Evolutionary conservation across 495 filamentous ascomycete genomes (phyloP).

Genomic region (Talaromyces borbonicus): DNA sequence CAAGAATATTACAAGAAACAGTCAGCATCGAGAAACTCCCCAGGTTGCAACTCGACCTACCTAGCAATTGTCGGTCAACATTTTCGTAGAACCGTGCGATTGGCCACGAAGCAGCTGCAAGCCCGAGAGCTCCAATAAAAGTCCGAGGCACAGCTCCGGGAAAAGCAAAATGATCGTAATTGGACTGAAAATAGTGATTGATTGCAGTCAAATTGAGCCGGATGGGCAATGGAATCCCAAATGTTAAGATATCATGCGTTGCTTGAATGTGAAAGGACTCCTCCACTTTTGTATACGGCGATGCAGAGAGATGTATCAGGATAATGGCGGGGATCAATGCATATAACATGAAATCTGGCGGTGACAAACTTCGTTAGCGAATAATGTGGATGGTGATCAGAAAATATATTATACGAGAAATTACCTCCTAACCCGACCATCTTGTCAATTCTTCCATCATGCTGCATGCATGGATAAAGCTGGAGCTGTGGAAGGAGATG

Average conservation of each 20-base stretch:
- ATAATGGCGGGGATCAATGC: constrained; percentile 56
- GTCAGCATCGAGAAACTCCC: not conserved
- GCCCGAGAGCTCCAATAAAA: constrained; percentile 67
- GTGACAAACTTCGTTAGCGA: not conserved
- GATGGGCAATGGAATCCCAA: constrained; percentile 53
- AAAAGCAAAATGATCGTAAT: constrained; percentile 89
- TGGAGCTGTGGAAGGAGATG: too few relatives aligned
- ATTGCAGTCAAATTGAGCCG: constrained; percentile 24
- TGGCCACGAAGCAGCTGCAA: constrained; percentile 61
- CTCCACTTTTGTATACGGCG: constrained; percentile 97
- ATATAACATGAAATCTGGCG: constrained; percentile 28
- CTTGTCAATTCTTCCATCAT: not conserved
- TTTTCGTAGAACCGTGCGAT: constrained; percentile 36
- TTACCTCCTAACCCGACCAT: constrained; percentile 3
- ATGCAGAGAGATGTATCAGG: constrained; percentile 61
- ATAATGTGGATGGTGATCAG: too few relatives aligned
- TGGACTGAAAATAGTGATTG: constrained; percentile 26
- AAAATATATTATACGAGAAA: not conserved
- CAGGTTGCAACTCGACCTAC: constrained; percentile 19
- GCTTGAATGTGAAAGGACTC: constrained; percentile 98
- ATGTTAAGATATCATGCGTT: constrained; percentile 76
- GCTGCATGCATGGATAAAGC: too few relatives aligned
- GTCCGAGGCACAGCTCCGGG: constrained; percentile 86
- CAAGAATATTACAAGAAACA: constrained; percentile 8
- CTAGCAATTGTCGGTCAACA: constrained; percentile 43